These are phyloP conservation scores for Capsicum rhomboideum DNA, from an alignment of 257 asterid species.

Conservation along the genomic window DNA sequence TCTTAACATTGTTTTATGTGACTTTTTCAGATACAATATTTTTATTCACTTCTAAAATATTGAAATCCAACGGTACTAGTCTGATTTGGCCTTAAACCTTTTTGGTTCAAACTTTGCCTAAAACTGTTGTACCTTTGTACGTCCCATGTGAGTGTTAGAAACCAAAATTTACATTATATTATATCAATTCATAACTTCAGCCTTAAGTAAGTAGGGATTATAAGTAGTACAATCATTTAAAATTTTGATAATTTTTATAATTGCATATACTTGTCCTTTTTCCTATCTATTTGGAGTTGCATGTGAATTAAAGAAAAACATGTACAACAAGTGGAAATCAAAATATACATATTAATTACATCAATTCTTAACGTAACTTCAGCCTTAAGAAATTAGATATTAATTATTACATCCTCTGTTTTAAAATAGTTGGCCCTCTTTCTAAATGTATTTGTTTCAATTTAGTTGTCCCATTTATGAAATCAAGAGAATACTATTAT, in stretches of 20 bases:
- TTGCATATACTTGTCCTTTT: neutral
- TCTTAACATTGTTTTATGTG: neutral
- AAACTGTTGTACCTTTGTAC: too few species aligned
- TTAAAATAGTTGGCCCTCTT: too few species aligned
- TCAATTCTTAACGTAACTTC: neutral
- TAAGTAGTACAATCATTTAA: neutral
- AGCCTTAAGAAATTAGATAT: neutral
- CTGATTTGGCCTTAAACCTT: neutral
- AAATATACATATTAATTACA: neutral
- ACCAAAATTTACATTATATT: neutral
- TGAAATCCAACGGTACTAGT: neutral
- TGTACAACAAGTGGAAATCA: neutral
- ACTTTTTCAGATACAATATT: neutral
- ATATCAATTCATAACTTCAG: neutral
- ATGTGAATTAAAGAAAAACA: neutral
- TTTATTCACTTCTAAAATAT: neutral
- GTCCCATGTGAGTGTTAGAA: too few species aligned
- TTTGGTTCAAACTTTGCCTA: too few species aligned
- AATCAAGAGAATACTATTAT: too few species aligned
- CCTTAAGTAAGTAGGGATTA: neutral
- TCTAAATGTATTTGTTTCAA: too few species aligned
- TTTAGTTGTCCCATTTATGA: too few species aligned
- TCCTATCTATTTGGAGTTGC: neutral
- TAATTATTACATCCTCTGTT: too few species aligned
- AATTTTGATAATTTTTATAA: neutral